These are phyloP conservation scores for Goffeauzyma gilvescens DNA, from an alignment of 768 basidiomycete species.

Conservation along the genomic window DNA sequence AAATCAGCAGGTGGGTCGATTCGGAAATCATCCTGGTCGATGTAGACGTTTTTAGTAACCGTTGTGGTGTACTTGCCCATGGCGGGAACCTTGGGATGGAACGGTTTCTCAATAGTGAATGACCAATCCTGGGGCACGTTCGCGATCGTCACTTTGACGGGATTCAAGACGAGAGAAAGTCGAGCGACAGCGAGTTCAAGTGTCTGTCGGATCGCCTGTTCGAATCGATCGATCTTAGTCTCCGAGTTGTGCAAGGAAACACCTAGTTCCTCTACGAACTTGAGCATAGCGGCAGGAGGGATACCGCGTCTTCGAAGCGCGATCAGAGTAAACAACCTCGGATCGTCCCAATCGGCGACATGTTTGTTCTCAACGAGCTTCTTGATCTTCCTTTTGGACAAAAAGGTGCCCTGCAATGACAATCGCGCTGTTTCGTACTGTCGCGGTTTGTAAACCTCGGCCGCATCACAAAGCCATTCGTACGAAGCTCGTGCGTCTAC, in stretches of 20 bases:
- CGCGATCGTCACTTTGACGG: slow-evolving; percentile 76
- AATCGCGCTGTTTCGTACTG: slow-evolving; percentile 94
- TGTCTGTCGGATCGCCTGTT: slow-evolving; percentile 68
- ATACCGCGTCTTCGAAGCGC: slow-evolving; percentile 85
- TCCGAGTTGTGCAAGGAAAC: slow-evolving; percentile 68
- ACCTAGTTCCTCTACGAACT: slow-evolving; percentile 83
- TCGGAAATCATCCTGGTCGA: slow-evolving; percentile 85
- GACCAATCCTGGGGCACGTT: slow-evolving; percentile 75
- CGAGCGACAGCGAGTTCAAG: slow-evolving; percentile 75
- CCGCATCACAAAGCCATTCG: slow-evolving; percentile 94
- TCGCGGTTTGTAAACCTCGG: slow-evolving; percentile 91
- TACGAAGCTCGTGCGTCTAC: slow-evolving; percentile 89
- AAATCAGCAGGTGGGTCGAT: slow-evolving; percentile 72
- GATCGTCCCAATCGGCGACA: slow-evolving; percentile 91
- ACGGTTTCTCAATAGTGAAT: slow-evolving; percentile 64
- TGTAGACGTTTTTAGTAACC: slow-evolving; percentile 73
- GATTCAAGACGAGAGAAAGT: slow-evolving; percentile 73
- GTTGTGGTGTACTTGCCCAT: slow-evolving; percentile 66
- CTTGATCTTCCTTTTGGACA: slow-evolving; percentile 87
- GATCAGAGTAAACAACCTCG: slow-evolving; percentile 87
- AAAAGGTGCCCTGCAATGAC: slow-evolving; percentile 80
- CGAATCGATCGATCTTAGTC: slow-evolving; percentile 75
- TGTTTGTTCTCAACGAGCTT: slow-evolving; percentile 65
- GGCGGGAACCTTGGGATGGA: slow-evolving; percentile 82
- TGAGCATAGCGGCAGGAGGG: slow-evolving; percentile 85